These are phyloP conservation scores for Alternaria infectoria DNA, from an alignment of 2,329 filamentous ascomycete species.

Conservation along the genomic window DNA sequence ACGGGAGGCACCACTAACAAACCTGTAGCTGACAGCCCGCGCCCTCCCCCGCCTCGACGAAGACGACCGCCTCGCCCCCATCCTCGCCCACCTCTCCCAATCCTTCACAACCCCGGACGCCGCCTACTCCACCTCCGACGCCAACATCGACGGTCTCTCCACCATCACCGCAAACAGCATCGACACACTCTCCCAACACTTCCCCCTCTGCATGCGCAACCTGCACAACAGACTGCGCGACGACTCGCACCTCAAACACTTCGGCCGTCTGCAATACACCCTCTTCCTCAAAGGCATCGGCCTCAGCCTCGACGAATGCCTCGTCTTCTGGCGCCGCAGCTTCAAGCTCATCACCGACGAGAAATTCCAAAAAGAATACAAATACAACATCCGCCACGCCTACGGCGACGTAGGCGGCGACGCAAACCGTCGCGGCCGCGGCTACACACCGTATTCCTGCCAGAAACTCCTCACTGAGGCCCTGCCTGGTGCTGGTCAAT, in stretches of 20 bases:
- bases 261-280: slow-evolving; percentile 89
- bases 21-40: slow-evolving; percentile 76
- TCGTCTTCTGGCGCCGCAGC: slow-evolving; percentile 86
- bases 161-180: slow-evolving; percentile 66
- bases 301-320: slow-evolving; percentile 85
- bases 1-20: slow-evolving; percentile 3
- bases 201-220: slow-evolving; percentile 93
- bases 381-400: slow-evolving; percentile 92
- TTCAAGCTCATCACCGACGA: slow-evolving; percentile 92
- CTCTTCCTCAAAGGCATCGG: slow-evolving; percentile 97
- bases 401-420: slow-evolving; percentile 97
- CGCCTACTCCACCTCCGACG: slow-evolving; percentile 72
- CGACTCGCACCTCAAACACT: slow-evolving; percentile 92
- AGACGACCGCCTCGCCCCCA: slow-evolving; percentile 85
- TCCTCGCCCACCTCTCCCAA: slow-evolving; percentile 84
- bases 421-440: slow-evolving; percentile 80
- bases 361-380: slow-evolving; percentile 95
- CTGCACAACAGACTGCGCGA: slow-evolving; percentile 85
- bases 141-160: slow-evolving; percentile 79
- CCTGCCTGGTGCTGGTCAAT: slow-evolving; percentile 82
- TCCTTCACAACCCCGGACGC: slow-evolving; percentile 94
- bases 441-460: slow-evolving; percentile 91
- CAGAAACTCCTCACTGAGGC: slow-evolving; percentile 94
- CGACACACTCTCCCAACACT: slow-evolving; percentile 77
- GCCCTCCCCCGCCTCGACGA: slow-evolving; percentile 92